Evolutionary conservation across 148 eudicot species (phyloP).

Genomic region (Chenopodium berlandieri): DNA sequence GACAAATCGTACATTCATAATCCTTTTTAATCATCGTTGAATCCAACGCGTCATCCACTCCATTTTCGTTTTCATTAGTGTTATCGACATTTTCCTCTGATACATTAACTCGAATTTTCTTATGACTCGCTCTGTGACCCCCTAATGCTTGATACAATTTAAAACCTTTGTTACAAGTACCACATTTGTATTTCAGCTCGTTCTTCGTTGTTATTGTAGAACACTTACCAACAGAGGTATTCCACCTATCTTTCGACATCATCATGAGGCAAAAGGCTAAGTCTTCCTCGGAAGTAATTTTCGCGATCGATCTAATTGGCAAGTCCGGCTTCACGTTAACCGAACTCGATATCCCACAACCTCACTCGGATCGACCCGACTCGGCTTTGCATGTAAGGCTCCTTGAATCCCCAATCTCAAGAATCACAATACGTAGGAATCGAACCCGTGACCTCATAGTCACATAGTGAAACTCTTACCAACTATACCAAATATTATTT

Average conservation of each 20-base stretch:
- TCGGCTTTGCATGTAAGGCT: too few species aligned
- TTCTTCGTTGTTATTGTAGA: neutral
- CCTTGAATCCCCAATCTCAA: too few species aligned
- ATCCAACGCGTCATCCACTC: too few species aligned
- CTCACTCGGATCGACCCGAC: too few species aligned
- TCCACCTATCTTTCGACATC: conserved; percentile 71
- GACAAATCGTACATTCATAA: conserved; percentile 70
- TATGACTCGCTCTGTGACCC: conserved; percentile 82
- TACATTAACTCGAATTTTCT: conserved; percentile 30
- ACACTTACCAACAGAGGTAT: neutral
- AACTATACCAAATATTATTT: too few species aligned
- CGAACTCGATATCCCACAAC: too few species aligned
- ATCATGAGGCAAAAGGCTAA: conserved; percentile 70
- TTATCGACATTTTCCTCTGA: too few species aligned
- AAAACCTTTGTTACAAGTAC: conserved; percentile 53
- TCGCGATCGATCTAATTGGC: conserved; percentile 50
- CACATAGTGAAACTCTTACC: too few species aligned
- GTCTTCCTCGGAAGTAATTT: conserved; percentile 60
- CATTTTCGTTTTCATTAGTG: too few species aligned
- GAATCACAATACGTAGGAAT: too few species aligned
- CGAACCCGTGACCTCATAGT: too few species aligned
- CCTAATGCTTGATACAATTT: conserved; percentile 78
- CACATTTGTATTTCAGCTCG: conserved; percentile 46
- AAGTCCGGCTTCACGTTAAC: neutral
- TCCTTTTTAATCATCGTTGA: conserved; percentile 23